Evolutionary conservation across 495 filamentous ascomycete genomes (phyloP).

Genomic region (Penicillium simplicissimum): DNA sequence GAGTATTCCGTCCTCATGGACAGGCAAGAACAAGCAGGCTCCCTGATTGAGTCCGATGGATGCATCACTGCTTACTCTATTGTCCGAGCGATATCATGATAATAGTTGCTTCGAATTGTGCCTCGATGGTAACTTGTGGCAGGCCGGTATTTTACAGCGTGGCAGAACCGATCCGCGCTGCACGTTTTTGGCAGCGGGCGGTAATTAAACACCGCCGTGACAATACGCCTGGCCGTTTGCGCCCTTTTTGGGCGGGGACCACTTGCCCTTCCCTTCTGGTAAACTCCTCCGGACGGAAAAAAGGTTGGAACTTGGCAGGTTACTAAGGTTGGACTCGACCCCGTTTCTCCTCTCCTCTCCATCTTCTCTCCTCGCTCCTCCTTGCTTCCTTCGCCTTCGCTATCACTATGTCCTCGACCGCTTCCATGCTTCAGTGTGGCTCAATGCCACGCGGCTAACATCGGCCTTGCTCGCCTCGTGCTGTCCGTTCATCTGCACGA

Average conservation of each 20-base stretch:
- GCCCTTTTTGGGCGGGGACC: slow-evolving; percentile 8
- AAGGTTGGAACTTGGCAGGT: too few species aligned
- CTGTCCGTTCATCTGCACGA: slow-evolving; percentile 16
- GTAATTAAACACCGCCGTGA: background rate
- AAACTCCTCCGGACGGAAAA: too few species aligned
- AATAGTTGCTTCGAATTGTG: too few species aligned
- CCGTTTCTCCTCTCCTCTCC: background rate
- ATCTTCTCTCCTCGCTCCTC: background rate
- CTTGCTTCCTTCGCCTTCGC: background rate
- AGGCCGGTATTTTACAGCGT: background rate
- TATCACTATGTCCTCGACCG: background rate
- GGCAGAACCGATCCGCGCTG: slow-evolving; percentile 6
- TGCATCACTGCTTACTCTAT: too few species aligned
- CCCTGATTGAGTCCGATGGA: too few species aligned
- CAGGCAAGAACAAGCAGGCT: too few species aligned
- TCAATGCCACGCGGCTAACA: slow-evolving; percentile 29
- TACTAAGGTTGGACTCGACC: too few species aligned
- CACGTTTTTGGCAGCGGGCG: slow-evolving; percentile 18
- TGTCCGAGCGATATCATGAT: too few species aligned
- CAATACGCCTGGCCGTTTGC: slow-evolving; percentile 13
- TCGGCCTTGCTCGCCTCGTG: slow-evolving; percentile 18
- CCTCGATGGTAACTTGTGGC: too few species aligned
- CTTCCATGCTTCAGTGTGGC: slow-evolving; percentile 12
- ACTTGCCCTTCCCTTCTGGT: too few species aligned
- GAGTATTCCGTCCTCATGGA: too few species aligned